Evolutionary conservation across 805 yeast genomes (phyloP).

Genomic region (Candida arabinofermentans): DNA sequence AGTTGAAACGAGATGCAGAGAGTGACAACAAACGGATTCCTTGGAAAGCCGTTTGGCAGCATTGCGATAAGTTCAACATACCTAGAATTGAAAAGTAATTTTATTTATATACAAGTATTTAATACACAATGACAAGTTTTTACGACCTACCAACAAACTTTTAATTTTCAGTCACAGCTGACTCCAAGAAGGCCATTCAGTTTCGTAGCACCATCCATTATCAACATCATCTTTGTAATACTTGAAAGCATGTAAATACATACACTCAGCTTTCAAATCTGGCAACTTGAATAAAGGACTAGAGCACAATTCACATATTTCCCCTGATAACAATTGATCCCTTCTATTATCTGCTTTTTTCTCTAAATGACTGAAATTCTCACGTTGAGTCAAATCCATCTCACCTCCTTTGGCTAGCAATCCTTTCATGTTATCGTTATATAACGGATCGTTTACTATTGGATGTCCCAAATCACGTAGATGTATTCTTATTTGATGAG

Average conservation of each 20-base stretch:
- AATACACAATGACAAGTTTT: not conserved
- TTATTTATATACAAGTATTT: not conserved
- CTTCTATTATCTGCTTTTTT: conserved; percentile 11
- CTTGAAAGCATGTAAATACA: conserved; percentile 47
- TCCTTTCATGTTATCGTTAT: conserved; percentile 12
- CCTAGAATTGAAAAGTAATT: conserved; percentile 5
- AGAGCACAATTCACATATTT: conserved; percentile 34
- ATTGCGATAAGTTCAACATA: conserved; percentile 5
- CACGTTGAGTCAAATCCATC: conserved; percentile 7
- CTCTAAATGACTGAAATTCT: conserved; percentile 9
- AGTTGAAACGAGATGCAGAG: conserved; percentile 6
- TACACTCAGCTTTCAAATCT: conserved; percentile 26
- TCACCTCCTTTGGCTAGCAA: conserved; percentile 4
- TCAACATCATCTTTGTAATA: conserved; percentile 30
- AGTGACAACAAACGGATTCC: conserved; percentile 10
- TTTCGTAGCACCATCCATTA: conserved; percentile 34
- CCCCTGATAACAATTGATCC: conserved; percentile 17
- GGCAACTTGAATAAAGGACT: conserved; percentile 30
- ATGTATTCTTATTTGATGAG: conserved; percentile 57
- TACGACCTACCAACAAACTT: too few species aligned
- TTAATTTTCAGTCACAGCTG: conserved; percentile 20
- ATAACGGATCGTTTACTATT: conserved; percentile 34
- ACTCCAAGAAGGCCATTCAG: conserved; percentile 47
- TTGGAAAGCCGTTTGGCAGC: conserved; percentile 16
- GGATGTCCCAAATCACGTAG: conserved; percentile 41